A percentile compares a stretch with the other conserved stretches of the same genome.
Evolutionary conservation across 768 basidiomycete species (phyloP).

Genomic region (Podaxis sp.): DNA sequence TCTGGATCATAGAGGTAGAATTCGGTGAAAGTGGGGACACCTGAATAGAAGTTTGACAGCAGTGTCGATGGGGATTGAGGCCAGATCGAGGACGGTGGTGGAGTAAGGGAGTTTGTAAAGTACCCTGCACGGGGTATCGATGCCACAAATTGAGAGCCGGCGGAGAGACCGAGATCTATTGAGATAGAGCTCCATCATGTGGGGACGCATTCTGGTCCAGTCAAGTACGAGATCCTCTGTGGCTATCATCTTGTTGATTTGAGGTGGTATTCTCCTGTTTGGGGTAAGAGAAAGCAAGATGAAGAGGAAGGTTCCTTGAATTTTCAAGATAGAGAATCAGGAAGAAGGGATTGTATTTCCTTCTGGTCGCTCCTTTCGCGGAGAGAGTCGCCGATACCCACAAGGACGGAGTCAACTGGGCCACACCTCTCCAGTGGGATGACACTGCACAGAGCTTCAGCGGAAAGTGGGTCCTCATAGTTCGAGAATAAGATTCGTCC

Average conservation of each 20-base stretch:
- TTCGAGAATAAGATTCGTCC: background rate
- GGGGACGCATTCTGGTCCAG: background rate
- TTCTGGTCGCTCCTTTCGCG: background rate
- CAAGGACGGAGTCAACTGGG: background rate
- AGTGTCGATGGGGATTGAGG: background rate
- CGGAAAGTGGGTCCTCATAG: background rate
- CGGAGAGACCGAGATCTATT: background rate
- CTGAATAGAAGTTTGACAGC: background rate
- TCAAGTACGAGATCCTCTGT: background rate
- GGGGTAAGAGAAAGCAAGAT: background rate
- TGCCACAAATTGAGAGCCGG: background rate
- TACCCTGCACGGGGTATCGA: background rate
- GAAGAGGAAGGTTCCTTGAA: background rate
- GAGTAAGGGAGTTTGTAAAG: background rate
- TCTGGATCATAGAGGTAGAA: background rate
- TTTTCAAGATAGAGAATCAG: background rate
- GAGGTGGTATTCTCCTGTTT: background rate
- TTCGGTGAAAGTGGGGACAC: background rate
- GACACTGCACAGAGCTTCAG: background rate
- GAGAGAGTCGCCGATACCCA: background rate
- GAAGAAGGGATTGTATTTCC: background rate
- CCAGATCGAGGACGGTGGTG: background rate
- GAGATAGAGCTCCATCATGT: background rate
- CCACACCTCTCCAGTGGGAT: background rate
- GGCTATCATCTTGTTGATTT: background rate